phyloP scores from a whole-genome alignment of 805 yeast genomes.

The Yarrowia osloensis region DNA sequence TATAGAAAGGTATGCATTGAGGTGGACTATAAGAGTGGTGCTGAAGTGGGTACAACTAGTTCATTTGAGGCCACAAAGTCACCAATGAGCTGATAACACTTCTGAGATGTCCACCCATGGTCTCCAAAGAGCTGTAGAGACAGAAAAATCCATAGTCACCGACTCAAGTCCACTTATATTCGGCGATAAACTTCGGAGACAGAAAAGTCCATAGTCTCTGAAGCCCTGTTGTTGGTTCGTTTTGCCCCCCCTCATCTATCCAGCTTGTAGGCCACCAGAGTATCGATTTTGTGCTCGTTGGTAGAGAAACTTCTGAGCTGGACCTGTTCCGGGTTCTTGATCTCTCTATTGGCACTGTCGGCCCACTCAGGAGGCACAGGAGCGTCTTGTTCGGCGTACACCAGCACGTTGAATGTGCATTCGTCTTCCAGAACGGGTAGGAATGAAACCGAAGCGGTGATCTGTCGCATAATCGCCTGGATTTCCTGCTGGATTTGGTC shows the following conservation, averaged over 20 bases:
- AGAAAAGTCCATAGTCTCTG: too few species aligned
- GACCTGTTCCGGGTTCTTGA: conserved; percentile 65
- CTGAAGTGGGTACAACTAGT: too few species aligned
- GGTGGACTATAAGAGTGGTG: neutral
- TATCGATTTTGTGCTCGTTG: conserved; percentile 66
- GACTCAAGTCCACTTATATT: too few species aligned
- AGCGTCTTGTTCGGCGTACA: conserved; percentile 65
- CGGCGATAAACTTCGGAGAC: too few species aligned
- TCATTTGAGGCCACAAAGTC: too few species aligned
- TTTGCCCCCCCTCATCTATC: conserved; percentile 30
- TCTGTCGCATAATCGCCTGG: conserved; percentile 83
- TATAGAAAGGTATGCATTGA: neutral
- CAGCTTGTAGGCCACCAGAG: conserved; percentile 63
- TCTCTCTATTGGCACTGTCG: conserved; percentile 65
- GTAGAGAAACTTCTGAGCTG: conserved; percentile 70
- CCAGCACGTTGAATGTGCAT: conserved; percentile 81
- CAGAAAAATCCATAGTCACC: too few species aligned
- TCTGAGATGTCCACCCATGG: too few species aligned
- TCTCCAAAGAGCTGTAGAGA: too few species aligned
- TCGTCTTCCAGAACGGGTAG: conserved; percentile 69
- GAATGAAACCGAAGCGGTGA: conserved; percentile 84
- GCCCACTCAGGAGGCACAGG: conserved; percentile 82
- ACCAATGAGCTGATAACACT: too few species aligned
- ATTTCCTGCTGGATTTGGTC: conserved; percentile 69
- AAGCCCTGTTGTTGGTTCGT: neutral